phyloP scores from a whole-genome alignment of 371 early-diverging fungal genomes.

The Cokeromyces recurvatus region DNA sequence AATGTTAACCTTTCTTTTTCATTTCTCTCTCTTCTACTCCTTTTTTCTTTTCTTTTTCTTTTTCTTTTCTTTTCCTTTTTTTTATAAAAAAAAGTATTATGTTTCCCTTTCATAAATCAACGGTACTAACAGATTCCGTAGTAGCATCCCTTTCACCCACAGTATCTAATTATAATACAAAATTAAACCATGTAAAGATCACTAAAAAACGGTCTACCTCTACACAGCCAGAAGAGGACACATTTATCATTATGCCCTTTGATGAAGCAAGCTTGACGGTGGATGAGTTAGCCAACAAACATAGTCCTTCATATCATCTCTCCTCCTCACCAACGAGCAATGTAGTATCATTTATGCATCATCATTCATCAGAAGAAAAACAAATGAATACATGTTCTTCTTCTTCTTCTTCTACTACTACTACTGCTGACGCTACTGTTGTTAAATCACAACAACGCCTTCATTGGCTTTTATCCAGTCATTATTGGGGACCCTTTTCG shows the following conservation, averaged over 20 bases:
- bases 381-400: too few species aligned
- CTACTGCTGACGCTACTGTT: too few species aligned
- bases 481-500: slow-evolving; percentile 3
- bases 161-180: slow-evolving; percentile 2
- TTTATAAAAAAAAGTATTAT: background rate
- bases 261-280: background rate
- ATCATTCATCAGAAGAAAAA: too few species aligned
- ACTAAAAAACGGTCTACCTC: slow-evolving; percentile 3
- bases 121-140: slow-evolving; percentile 40
- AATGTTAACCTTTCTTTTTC: too few species aligned
- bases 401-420: too few species aligned
- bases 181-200: slow-evolving; percentile 18
- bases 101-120: slow-evolving; percentile 27
- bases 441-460: too few species aligned
- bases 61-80: background rate
- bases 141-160: slow-evolving; percentile 47
- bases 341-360: too few species aligned
- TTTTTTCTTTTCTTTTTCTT: slow-evolving; percentile 1
- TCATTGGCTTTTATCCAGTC: slow-evolving; percentile 2
- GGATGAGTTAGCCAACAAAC: too few species aligned
- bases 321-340: too few species aligned
- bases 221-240: slow-evolving; percentile 4
- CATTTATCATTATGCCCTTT: slow-evolving; percentile 1
- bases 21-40: too few species aligned
- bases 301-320: too few species aligned